Evolutionary conservation across 2,329 filamentous ascomycete species (phyloP), one percentile per base, ranked within the genome.

Genomic region (Alternaria metachromatica): DNA sequence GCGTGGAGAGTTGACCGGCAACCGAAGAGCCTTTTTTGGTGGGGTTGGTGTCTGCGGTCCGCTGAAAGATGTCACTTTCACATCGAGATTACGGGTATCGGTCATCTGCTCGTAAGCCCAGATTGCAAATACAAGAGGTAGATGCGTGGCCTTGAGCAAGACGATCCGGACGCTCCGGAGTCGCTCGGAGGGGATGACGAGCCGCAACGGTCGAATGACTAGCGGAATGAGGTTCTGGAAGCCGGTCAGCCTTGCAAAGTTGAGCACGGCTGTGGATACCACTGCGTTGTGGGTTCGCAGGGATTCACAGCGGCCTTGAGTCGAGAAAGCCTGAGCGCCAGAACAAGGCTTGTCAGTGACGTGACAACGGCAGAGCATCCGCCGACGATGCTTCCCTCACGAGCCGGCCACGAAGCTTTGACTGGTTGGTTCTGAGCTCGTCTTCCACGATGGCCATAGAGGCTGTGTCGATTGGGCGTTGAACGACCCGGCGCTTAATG

Each of bases 141-240:
- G 82, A 76, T 89, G 87, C 3, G 87, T 88, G 54, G 83, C 83
- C 74, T 87, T 87, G 62, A 89, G 83, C 49, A 89, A 75, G 45
- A 88, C 73, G 63, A 90, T 89, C 50, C 87, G 85, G 60, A 85
- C 83, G 30, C 82, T 82, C 55, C 92, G 89, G 69, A 94, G 86
- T 62, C 86, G 82, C 65, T 90, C 87, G 3, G 89, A 86, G 7
- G 89, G 85, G 54, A 93, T 77, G 67, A 93, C 84, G 48, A 94
- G 84, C 61, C 91, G 87, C 63, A 93, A 84, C 0, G 92, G 92
- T 15, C 92, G 87, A 74, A 94, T 89, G 65, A 90, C 80, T 59
- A 94, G 84, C 8, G 92, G 90, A 48, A 95, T 83, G 43, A 96
- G 86, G 77, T 95, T 96, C 86, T 88, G 69, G 62, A 63, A 51